Base-by-base conservation (phyloP, 164 flowering plant species). In the Magnolia officinalis region DNA sequence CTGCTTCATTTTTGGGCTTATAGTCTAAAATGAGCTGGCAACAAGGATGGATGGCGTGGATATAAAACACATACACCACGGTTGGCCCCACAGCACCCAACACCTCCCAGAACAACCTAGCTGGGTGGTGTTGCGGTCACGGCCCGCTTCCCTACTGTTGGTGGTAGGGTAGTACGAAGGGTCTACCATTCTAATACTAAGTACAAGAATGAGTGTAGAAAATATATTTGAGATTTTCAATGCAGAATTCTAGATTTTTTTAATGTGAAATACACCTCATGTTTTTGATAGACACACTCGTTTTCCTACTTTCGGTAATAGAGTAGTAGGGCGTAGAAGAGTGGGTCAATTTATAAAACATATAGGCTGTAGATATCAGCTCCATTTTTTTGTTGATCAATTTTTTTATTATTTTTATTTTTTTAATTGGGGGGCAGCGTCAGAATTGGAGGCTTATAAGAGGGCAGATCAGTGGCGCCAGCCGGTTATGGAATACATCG, bases 381-480 rank as follows among this genome's bases (percentile, higher is more conserved):
- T 31, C 37, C 65, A 49, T 59, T 14, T 20, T 21, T 5, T 50
- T 23, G 1, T 23, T 23, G 24, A 49, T 16, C 24, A 2, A 31
- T 31, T 31, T 31, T 2, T 50, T 23, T 23, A 0, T 23, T 23
- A 31, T 31, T 31, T 31, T 2, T 50, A 0, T 23, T 23, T 23
- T 23, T 1, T 23, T 23, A 26, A 26, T 26, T 26, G 29, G 29
- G 49, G 70, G 71, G 26, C 81, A 94, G 97, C 95, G 6, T 80
- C 91, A 45, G 92, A 91, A 70, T 88, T 80, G 21, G 95, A 95
- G 75, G 98, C 93, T 63, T 78, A 71, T 19, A 91, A 91, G 76
- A 85, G 98, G 59, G 98, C 98, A 16, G 83, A 83, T 8, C 92
- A 87, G 76, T 95, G 99, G 99, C 97, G 92, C 74, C 98, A 95